Evolutionary conservation across 805 yeast species (phyloP).

Genomic region (Lipomyces sp.): DNA sequence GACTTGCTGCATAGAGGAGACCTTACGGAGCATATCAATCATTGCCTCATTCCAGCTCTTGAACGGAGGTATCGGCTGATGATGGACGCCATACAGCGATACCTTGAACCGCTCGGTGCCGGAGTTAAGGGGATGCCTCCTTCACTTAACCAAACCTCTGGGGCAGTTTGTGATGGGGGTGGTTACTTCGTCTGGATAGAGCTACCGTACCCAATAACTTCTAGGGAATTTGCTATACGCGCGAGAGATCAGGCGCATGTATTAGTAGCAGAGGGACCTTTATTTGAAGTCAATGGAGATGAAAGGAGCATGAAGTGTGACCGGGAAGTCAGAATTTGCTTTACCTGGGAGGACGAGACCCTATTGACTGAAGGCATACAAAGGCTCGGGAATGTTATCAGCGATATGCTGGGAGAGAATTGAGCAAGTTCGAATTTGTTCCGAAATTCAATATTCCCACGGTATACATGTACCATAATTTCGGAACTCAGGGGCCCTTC

Average conservation of each 20-base stretch:
- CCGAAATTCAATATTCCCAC: too few species aligned
- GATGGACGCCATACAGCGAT: neutral
- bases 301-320: neutral
- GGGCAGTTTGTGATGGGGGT: neutral
- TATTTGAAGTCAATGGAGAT: neutral
- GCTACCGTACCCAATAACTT: neutral
- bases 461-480: too few species aligned
- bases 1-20: neutral
- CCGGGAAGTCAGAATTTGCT: neutral
- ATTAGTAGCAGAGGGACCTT: neutral
- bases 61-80: neutral
- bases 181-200: neutral
- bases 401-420: too few species aligned
- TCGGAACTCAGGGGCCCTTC: too few species aligned
- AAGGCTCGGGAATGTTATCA: neutral
- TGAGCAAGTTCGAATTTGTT: too few species aligned
- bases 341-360: neutral
- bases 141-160: neutral
- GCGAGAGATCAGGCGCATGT: neutral
- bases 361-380: neutral
- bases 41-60: neutral
- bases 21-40: neutral
- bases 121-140: neutral
- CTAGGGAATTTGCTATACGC: neutral
- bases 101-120: neutral